Base-by-base conservation (phyloP, 1,284 basidiomycete species). In the Sanguinoderma infundibulare region DNA sequence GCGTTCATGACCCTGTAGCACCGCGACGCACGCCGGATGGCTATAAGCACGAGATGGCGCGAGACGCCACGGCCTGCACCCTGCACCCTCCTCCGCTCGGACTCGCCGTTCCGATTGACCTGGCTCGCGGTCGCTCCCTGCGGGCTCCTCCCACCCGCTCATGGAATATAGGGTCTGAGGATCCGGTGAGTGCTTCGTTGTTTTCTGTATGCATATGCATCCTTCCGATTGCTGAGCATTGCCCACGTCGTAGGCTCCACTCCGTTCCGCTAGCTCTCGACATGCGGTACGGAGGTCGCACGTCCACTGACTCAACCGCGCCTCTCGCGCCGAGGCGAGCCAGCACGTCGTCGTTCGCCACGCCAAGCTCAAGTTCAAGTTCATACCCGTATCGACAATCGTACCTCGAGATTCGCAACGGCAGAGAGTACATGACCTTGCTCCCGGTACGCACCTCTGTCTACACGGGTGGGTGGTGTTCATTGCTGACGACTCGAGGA, bases 401-500 rank as follows among this genome's bases (percentile, higher is more conserved):
- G 28, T 59, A 66, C 10, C 59, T 68, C 40, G 65, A 71, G 36
- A 49, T 62, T 22, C 64, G 65, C 34, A 55, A 71, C 62, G 72
- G 62, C 44, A 63, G 63, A 28, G 66, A 67, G 55, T 70, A 66
- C 62, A 61, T 71, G 50, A 71, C 63, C 20, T 69, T 74, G 46
- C 57, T 74, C n/a, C 73, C 73, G 38, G 72, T 73, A 55, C 49
- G 70, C 47, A 26, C 15, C 20, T n/a, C 36, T 24, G 15, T 5
- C n/a, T 15, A 24, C 24, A n/a, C n/a, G n/a, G n/a, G 5, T 9
- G 15, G 30, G 15, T n/a, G 15, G 10, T 46, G 9, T 15, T 30
- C n/a, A 24, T 36, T 14, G 38, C n/a, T 42, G 44, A 57, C n/a
- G 46, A 32, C 30, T 24, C 15, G 14, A n/a, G 24, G 28, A 9